A percentile compares a stretch with the other conserved stretches of the same genome.
These are phyloP conservation scores for Lolium perenne DNA, from an alignment of 176 grass and related monocot species.

Conservation along the genomic window DNA sequence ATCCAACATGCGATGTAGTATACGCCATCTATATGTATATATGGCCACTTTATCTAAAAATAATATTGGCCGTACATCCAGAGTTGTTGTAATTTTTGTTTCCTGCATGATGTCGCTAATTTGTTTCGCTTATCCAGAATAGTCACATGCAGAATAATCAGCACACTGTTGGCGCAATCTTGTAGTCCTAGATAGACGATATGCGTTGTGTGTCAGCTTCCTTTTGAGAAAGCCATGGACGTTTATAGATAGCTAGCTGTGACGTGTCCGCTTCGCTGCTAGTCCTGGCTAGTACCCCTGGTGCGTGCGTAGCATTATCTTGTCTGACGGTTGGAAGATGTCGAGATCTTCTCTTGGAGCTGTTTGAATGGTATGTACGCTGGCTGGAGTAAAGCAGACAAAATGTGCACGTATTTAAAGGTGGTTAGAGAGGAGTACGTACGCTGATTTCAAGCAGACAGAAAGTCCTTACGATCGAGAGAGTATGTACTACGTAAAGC, in stretches of 20 bases:
- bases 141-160: constrained; percentile 12
- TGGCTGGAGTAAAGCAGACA: constrained; percentile 7
- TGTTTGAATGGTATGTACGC: neutral
- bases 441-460: neutral
- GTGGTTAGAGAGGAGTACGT: neutral
- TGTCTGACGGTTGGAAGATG: neutral
- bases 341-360: neutral
- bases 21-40: neutral
- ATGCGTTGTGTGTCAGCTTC: constrained; percentile 25
- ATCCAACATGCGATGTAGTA: neutral
- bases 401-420: neutral
- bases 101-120: neutral
- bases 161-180: neutral
- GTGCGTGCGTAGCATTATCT: constrained; percentile 9
- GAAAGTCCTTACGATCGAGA: neutral
- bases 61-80: neutral
- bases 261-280: neutral
- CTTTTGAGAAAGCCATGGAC: constrained; percentile 13
- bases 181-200: neutral
- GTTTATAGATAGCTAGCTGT: no score
- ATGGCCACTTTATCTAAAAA: neutral
- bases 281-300: neutral
- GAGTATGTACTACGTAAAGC: constrained; percentile 15
- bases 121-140: constrained; percentile 9
- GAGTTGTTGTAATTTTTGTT: neutral